Conservation (phyloP, 1,284 basidiomycete genomes). For the Ceratobasidium sp. region DNA sequence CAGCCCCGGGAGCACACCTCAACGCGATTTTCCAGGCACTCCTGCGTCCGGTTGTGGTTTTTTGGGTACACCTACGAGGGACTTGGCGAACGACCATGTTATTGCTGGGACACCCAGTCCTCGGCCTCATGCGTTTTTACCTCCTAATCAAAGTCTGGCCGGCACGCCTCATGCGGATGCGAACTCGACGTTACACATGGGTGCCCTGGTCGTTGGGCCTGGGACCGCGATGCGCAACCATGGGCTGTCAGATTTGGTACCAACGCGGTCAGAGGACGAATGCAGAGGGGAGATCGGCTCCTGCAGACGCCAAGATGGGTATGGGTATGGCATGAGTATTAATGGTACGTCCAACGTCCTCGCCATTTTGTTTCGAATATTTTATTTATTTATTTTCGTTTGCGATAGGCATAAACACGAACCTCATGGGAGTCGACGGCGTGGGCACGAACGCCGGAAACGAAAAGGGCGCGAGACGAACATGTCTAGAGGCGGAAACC, state of each 20-base stretch:
- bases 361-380: no score
- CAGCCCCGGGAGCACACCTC: constrained; percentile 6
- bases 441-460: no score
- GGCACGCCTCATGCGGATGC: constrained; percentile 27
- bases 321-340: no score
- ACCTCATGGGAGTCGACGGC: no score
- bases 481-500: no score
- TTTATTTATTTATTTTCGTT: no score
- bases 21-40: constrained; percentile 36
- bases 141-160: constrained; percentile 40
- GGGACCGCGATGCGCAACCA: constrained; percentile 36
- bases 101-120: constrained; percentile 25
- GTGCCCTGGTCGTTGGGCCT: constrained; percentile 30
- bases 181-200: constrained; percentile 25
- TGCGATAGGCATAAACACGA: no score
- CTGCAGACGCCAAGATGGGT: constrained; percentile 39
- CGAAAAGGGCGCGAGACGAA: no score
- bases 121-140: constrained; percentile 44
- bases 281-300: constrained; percentile 30
- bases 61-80: constrained; percentile 25
- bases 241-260: constrained; percentile 20
- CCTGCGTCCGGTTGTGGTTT: constrained; percentile 33
- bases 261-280: not conserved
- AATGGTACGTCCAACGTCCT: no score
- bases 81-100: constrained; percentile 28